Percentiles rank a stretch among this genome's conserved stretches.
phyloP scores from a whole-genome alignment of 2,329 filamentous ascomycete species.

The Colletotrichum spinosum region DNA sequence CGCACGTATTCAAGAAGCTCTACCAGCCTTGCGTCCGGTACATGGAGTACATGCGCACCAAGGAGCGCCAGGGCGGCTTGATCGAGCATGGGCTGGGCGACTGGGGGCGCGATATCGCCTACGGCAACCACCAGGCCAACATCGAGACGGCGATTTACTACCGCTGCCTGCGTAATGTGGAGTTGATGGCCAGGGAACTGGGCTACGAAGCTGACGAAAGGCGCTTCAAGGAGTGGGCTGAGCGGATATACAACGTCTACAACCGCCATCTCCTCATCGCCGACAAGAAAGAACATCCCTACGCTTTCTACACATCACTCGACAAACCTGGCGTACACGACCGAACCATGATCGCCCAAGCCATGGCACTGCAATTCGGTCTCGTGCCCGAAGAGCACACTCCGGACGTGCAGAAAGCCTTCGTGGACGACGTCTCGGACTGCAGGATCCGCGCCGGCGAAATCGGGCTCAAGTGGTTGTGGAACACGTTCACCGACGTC shows the following conservation, averaged over 20 bases:
- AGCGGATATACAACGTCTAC: slow-evolving; percentile 47
- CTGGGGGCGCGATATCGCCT: slow-evolving; percentile 56
- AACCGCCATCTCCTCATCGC: slow-evolving; percentile 49
- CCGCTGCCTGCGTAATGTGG: slow-evolving; percentile 51
- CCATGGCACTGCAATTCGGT: slow-evolving; percentile 44
- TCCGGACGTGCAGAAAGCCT: slow-evolving; percentile 39
- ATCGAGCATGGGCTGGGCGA: slow-evolving; percentile 57
- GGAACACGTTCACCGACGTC: slow-evolving; percentile 53
- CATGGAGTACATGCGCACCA: slow-evolving; percentile 54
- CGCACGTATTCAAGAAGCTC: slow-evolving; percentile 49
- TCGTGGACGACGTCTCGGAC: slow-evolving; percentile 41
- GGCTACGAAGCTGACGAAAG: slow-evolving; percentile 41
- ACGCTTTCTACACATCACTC: slow-evolving; percentile 52
- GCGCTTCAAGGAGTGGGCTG: slow-evolving; percentile 43
- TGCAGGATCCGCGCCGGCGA: slow-evolving; percentile 53
- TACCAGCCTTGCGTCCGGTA: slow-evolving; percentile 52
- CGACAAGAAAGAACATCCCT: slow-evolving; percentile 45
- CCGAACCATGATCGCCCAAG: slow-evolving; percentile 52
- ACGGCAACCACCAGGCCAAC: slow-evolving; percentile 57
- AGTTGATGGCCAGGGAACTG: slow-evolving; percentile 49
- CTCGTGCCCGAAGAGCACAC: slow-evolving; percentile 39
- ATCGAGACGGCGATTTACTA: slow-evolving; percentile 58
- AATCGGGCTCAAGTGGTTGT: slow-evolving; percentile 55
- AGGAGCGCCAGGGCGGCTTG: slow-evolving; percentile 53
- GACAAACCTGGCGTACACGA: slow-evolving; percentile 47